Evolutionary conservation across 345 rosid species (phyloP).

Genomic region (Hibiscus syriacus): DNA sequence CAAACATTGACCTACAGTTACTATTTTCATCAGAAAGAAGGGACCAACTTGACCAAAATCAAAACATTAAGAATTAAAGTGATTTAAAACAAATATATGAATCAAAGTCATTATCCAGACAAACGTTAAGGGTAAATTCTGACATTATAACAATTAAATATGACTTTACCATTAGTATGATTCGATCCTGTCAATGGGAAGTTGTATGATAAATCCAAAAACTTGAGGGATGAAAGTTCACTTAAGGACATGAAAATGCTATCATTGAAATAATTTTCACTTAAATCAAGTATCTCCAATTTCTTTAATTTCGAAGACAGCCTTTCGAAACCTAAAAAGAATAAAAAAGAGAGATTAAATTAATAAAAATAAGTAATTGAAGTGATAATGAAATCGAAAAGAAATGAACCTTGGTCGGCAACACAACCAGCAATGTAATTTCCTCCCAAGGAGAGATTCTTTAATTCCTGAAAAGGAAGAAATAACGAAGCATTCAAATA

Average conservation of each 20-base stretch:
- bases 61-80: too few relatives aligned
- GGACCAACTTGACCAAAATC: too few relatives aligned
- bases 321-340: not conserved
- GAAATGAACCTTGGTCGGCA: not conserved
- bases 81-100: too few relatives aligned
- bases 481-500: slow-evolving; percentile 8
- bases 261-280: not conserved
- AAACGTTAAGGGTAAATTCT: too few relatives aligned
- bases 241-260: not conserved
- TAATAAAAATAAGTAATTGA: not conserved
- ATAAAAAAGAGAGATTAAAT: not conserved
- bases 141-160: too few relatives aligned
- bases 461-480: slow-evolving; percentile 3
- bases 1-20: too few relatives aligned
- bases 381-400: not conserved
- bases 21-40: too few relatives aligned
- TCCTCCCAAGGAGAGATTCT: not conserved
- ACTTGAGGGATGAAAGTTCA: not conserved
- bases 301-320: not conserved
- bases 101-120: too few relatives aligned
- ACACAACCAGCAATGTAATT: not conserved
- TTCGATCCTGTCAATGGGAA: not conserved
- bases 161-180: not conserved
- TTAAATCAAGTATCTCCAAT: not conserved
- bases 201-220: not conserved